Conservation (phyloP, 1,284 basidiomycete genomes). For the Puccinia triticina region DNA sequence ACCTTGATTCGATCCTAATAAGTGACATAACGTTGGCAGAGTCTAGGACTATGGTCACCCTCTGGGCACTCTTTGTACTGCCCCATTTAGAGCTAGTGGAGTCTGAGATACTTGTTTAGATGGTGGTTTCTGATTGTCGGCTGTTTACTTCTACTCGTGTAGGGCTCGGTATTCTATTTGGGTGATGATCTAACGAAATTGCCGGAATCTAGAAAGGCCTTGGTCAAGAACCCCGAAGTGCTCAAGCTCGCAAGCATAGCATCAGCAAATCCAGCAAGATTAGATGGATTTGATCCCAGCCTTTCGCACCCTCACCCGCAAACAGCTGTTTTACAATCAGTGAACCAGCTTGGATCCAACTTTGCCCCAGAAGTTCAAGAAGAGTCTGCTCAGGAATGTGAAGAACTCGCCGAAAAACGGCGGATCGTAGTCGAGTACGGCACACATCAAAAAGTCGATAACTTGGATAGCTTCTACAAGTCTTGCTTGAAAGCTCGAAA, state of each 20-base stretch:
- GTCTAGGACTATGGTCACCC: constrained; percentile 27
- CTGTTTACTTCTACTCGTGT: background rate
- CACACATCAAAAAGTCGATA: background rate
- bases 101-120: background rate
- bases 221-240: constrained; percentile 45
- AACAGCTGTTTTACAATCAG: background rate
- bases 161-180: constrained; percentile 44
- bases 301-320: too few relatives aligned
- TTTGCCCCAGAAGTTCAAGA: constrained; percentile 14
- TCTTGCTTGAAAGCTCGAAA: background rate
- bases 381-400: background rate
- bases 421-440: background rate
- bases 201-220: constrained; percentile 9
- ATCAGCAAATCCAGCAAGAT: background rate
- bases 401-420: constrained; percentile 4
- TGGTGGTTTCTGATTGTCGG: too few relatives aligned
- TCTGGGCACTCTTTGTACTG: constrained; percentile 41
- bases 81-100: background rate
- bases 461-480: background rate
- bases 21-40: constrained; percentile 26
- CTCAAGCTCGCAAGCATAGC: constrained; percentile 6
- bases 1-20: constrained; percentile 31
- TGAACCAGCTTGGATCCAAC: background rate
- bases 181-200: constrained; percentile 34
- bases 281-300: background rate